Base-by-base conservation (phyloP, 1,284 basidiomycete species). In the Ceratobasidium sp. region DNA sequence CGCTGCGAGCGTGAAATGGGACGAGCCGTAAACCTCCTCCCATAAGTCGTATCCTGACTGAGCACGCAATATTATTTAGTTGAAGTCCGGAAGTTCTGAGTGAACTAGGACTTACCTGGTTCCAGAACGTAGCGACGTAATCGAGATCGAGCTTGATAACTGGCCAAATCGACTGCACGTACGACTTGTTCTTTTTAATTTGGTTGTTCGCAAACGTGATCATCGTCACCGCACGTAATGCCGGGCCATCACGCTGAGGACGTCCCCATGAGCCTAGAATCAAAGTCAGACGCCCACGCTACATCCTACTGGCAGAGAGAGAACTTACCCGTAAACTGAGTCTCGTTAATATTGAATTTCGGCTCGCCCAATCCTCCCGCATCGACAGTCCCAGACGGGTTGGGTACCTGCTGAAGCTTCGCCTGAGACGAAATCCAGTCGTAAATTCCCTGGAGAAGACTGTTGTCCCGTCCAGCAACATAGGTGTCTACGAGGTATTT, bases 1-100 rank as follows among this genome's bases (percentile, higher is more conserved):
- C 1, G 87, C 86, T 3, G 87, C 86, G 1, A 87, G 84, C 8
- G 90, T 91, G 79, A 89, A 91, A 82, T 89, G 91, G 9, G 88
- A 89, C 9, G 86, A 86, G 0, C 88, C 88, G 19, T 83, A 80
- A 36, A 90, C 80, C 80, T 91, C 89, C 78, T 91, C 90, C 90
- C 90, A 91, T 1, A 91, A 83, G 79, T 91, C 89, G 78, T 41
- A 5, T 41, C 11, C 22, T 17, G 22, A 4, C 2, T 17, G 53
- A n/a, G n/a, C n/a, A n/a, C n/a, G n/a, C n/a, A n/a, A n/a, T n/a
- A n/a, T n/a, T n/a, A n/a, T n/a, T n/a, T n/a, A n/a, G n/a, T n/a
- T n/a, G n/a, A n/a, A n/a, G n/a, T n/a, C n/a, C n/a, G n/a, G n/a
- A n/a, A n/a, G n/a, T n/a, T n/a, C n/a, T n/a, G n/a, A n/a, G n/a